Base-by-base conservation (phyloP, 768 basidiomycete species). In the Psilocybe azurescens region DNA sequence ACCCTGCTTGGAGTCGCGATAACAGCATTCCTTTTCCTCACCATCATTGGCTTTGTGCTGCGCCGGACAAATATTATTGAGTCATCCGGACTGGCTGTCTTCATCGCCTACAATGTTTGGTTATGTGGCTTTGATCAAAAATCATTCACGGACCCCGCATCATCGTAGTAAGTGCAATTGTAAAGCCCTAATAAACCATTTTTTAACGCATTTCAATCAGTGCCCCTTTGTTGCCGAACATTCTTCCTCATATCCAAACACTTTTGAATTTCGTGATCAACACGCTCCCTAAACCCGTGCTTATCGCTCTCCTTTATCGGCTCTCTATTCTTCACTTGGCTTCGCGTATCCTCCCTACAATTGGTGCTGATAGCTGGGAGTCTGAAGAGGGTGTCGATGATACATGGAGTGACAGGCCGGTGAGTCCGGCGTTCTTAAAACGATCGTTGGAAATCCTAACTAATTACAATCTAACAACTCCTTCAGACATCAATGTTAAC, bases 21-120 rank as follows among this genome's bases (percentile, higher is more conserved):
- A 60, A 94, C 95, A 0, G 88, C 94, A 9, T 90, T 97, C 70
- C 74, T 97, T 32, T 98, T 97, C 77, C 81, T 97, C 46, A 95
- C 95, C 1, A 81, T 92, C 67, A 97, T 98, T 65, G 96, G 96
- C 5, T 96, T 98, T 74, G 87, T 87, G 7, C 74, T 95, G 64
- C 86, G 94, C 58, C 84, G 93, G 55, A 97, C 95, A 46, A 97
- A 97, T 69, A 91, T 97, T 53, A 90, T 97, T 58, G 96, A 98
- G 74, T 94, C 94, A 3, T 89, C 91, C 2, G 87, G 92, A 52
- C 86, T 98, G 29, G 89, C 93, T 3, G 80, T 96, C 29, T 94
- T 96, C 73, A 85, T 97, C 46, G 93, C 94, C 5, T 95, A 93
- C 74, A 94, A 94, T 65, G 85, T 95, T 36, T 95, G 94, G 94